Evolutionary conservation across 202 grass and related monocot species (phyloP).

Genomic region (Dendrocalamus latiflorus): DNA sequence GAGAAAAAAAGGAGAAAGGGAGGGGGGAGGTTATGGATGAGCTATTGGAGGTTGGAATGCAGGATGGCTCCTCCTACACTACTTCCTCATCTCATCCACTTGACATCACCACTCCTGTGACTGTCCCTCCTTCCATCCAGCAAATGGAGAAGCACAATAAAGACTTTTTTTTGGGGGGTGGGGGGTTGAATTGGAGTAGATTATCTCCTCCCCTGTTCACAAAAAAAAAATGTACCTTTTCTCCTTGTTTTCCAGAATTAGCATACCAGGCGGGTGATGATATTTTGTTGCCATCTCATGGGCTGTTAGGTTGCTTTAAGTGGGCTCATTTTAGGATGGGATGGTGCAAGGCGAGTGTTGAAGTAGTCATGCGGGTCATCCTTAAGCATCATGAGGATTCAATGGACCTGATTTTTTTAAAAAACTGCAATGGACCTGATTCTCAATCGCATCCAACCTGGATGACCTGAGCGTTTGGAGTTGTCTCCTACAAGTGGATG

Average conservation of each 20-base stretch:
- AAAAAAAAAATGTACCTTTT: not conserved
- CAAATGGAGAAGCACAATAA: slow-evolving; percentile 8
- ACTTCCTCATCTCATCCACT: slow-evolving; percentile 89
- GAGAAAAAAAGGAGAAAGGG: not conserved
- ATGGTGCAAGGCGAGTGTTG: not conserved
- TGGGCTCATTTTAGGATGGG: too few relatives aligned
- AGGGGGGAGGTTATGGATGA: slow-evolving; percentile 54
- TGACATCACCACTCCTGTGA: slow-evolving; percentile 33
- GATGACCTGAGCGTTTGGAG: not conserved
- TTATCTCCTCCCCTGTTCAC: slow-evolving; percentile 31
- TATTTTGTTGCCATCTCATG: too few relatives aligned
- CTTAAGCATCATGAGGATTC: not conserved
- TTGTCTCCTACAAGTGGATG: not conserved
- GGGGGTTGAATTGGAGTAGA: not conserved
- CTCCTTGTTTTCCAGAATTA: not conserved
- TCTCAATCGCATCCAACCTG: not conserved
- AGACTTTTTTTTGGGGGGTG: too few relatives aligned
- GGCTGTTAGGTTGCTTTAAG: not conserved
- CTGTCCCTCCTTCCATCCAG: slow-evolving; percentile 2
- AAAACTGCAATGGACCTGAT: not conserved
- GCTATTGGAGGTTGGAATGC: slow-evolving; percentile 65
- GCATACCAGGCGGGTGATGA: not conserved
- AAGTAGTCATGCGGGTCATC: not conserved
- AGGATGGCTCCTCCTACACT: slow-evolving; percentile 62
- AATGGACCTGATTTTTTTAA: too few relatives aligned